A percentile compares a stretch with the other conserved stretches of the same genome.
Evolutionary conservation across 78 protist species (phyloP).

Genomic region (Emiliania huxleyi): DNA sequence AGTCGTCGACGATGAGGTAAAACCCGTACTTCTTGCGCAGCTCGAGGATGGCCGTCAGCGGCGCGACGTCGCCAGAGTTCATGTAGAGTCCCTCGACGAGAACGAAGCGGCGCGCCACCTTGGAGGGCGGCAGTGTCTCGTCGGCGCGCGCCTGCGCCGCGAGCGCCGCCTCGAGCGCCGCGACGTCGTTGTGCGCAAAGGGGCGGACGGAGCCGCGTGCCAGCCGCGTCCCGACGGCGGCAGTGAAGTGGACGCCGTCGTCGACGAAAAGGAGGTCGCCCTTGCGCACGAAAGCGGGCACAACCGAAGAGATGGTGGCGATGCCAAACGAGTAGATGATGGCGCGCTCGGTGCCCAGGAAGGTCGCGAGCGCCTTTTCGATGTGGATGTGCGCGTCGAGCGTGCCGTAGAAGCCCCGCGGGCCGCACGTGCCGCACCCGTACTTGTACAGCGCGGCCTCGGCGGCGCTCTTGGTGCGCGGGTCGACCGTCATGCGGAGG

Average conservation of each 20-base stretch:
- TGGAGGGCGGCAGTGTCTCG: background rate
- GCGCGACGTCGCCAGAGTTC: slow-evolving; percentile 66
- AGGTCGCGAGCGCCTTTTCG: slow-evolving; percentile 75
- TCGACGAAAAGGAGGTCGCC: slow-evolving; percentile 84
- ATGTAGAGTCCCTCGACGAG: slow-evolving; percentile 84
- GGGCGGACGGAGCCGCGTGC: slow-evolving; percentile 64
- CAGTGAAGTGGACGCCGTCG: slow-evolving; percentile 55
- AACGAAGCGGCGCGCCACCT: slow-evolving; percentile 71
- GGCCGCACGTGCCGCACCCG: slow-evolving; percentile 98
- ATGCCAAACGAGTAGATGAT: slow-evolving; percentile 86
- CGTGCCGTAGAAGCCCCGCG: slow-evolving; percentile 98
- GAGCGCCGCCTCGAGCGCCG: slow-evolving; percentile 56
- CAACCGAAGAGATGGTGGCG: slow-evolving; percentile 82
- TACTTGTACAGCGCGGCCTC: slow-evolving; percentile 61
- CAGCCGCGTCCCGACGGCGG: slow-evolving; percentile 71
- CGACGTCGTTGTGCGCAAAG: slow-evolving; percentile 77
- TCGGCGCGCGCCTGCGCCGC: background rate
- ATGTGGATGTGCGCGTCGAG: slow-evolving; percentile 79
- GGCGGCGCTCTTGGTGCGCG: background rate
- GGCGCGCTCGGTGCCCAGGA: slow-evolving; percentile 65
- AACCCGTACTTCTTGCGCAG: slow-evolving; percentile 71
- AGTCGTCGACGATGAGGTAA: slow-evolving; percentile 89
- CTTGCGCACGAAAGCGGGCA: slow-evolving; percentile 83
- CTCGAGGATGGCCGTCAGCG: slow-evolving; percentile 42
- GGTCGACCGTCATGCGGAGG: background rate